Evolutionary conservation across 1,284 basidiomycete genomes (phyloP), one percentile per base, ranked within the genome.

Genomic region (Irpex sp.): DNA sequence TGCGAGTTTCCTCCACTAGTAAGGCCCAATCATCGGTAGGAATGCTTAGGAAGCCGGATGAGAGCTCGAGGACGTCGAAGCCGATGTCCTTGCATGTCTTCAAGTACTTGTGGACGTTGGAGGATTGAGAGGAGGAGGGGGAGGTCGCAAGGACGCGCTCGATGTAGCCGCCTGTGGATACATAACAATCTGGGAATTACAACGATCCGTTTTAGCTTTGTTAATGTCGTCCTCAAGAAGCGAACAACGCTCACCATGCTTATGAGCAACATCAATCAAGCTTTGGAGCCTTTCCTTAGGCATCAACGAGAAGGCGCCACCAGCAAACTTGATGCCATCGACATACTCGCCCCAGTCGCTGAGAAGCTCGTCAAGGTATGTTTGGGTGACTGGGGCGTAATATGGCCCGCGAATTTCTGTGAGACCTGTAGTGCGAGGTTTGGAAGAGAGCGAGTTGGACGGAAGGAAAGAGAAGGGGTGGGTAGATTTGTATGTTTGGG

Each of bases 281-380:
- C 62, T 70, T 17, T 67, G 73, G 63, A 81, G 66, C 56, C 75
- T 68, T 1, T 78, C 75, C 67, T 73, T 73, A 0, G 80, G 80
- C 76, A 82, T 79, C 51, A 80, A 71, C 47, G 75, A 75, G 69
- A 82, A 81, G 0, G 78, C 75, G 13, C 80, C 80, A 1, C 80
- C 80, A 4, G 80, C 79, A 63, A 81, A 81, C 68, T 82, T 82
- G 59, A 81, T 69, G 0, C 81, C 78, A 61, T 82, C 80, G 35
- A 80, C 78, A 62, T 77, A 81, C 59, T 77, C 74, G 36, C 78
- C 76, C 78, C 74, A 76, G 65, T 77, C 73, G 43, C 71, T 70
- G 8, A 78, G 74, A 4, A 78, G 67, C 63, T 79, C 77, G 55
- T 79, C 72, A 26, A 79, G 74, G 61, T 78, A 76, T 0, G 74